These are phyloP conservation scores for Coemansia sp. DNA, from an alignment of 192 early-diverging fungal species.

Conservation along the genomic window DNA sequence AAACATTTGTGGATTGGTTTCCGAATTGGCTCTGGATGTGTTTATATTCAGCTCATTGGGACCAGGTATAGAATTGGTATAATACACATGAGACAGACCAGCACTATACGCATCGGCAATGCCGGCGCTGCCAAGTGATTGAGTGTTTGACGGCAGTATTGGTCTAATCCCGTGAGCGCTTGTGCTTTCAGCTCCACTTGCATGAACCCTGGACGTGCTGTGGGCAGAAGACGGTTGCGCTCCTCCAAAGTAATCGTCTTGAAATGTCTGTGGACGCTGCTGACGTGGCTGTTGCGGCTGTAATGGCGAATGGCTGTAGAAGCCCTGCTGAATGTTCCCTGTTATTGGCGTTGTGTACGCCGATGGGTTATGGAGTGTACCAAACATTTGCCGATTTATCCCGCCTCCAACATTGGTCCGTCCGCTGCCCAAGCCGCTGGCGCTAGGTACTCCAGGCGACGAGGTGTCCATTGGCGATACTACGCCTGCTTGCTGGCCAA, in stretches of 20 bases:
- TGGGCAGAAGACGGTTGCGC: not conserved
- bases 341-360: not conserved
- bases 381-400: not conserved
- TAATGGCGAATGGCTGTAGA: not conserved
- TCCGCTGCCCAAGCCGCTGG: not conserved
- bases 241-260: constrained; percentile 12
- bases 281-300: constrained; percentile 1
- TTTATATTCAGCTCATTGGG: not conserved
- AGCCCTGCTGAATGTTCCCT: not conserved
- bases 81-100: not conserved
- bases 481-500: not conserved
- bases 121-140: not conserved
- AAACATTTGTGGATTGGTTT: not conserved
- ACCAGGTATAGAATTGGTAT: not conserved
- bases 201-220: not conserved
- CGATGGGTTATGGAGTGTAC: not conserved
- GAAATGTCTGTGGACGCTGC: not conserved
- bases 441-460: not conserved
- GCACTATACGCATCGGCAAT: constrained; percentile 4
- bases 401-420: not conserved
- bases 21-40: not conserved
- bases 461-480: not conserved
- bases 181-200: constrained; percentile 2
- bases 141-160: constrained; percentile 14
- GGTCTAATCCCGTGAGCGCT: not conserved